Evolutionary conservation across 2,329 filamentous ascomycete species (phyloP).

Genomic region (Rhexocercosporidium sp.): DNA sequence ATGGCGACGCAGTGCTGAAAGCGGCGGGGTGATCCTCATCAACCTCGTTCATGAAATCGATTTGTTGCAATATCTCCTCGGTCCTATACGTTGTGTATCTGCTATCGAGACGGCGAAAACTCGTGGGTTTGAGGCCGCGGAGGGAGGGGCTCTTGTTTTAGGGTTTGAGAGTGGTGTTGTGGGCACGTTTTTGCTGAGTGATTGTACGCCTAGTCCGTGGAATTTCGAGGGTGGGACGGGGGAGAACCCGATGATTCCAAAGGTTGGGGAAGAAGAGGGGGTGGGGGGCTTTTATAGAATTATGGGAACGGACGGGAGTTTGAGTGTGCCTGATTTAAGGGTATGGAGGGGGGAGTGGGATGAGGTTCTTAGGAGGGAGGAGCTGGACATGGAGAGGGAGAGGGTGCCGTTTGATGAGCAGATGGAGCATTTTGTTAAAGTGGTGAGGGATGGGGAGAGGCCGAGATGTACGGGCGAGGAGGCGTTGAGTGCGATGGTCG

Average conservation of each 20-base stretch:
- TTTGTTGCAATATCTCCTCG: conserved; percentile 60
- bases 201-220: conserved; percentile 56
- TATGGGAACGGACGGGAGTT: conserved; percentile 55
- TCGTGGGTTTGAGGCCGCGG: conserved; percentile 56
- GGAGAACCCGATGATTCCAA: conserved; percentile 60
- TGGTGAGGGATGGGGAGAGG: conserved; percentile 49
- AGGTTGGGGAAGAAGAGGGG: conserved; percentile 43
- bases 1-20: conserved; percentile 51
- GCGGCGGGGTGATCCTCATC: conserved; percentile 58
- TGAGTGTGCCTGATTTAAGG: conserved; percentile 60
- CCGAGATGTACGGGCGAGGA: conserved; percentile 55
- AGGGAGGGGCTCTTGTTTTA: conserved; percentile 59
- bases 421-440: conserved; percentile 55
- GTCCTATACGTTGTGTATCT: conserved; percentile 55
- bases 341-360: conserved; percentile 46
- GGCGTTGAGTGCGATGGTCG: conserved; percentile 55
- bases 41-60: conserved; percentile 68
- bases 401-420: conserved; percentile 58
- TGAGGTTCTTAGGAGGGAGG: conserved; percentile 22
- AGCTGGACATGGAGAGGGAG: conserved; percentile 32
- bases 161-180: conserved; percentile 59
- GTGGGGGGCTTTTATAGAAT: conserved; percentile 54
- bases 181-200: conserved; percentile 61
- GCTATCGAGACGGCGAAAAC: conserved; percentile 53
- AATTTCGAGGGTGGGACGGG: conserved; percentile 63